phyloP scores from a whole-genome alignment of 73 alveolate genomes.

The Paramecium sonneborni region DNA sequence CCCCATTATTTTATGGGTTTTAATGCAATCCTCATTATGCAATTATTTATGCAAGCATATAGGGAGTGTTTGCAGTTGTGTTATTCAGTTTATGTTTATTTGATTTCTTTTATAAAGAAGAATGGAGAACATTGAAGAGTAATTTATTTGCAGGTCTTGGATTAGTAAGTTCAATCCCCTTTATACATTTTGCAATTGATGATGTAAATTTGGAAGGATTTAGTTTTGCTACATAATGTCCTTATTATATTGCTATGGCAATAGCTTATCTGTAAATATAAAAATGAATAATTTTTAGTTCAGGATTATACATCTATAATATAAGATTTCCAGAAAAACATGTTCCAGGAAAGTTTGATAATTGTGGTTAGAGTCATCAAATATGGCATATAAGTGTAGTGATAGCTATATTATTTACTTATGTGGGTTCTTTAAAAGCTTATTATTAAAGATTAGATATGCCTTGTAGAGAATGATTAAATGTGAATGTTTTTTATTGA shows the following conservation, averaged over 20 bases:
- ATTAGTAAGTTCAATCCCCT: conserved; percentile 82
- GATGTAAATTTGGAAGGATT: conserved; percentile 49
- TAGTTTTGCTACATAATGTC: conserved; percentile 23
- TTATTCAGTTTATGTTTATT: conserved; percentile 75
- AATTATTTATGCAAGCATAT: conserved; percentile 47
- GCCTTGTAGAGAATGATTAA: conserved; percentile 6
- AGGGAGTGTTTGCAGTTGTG: conserved; percentile 63
- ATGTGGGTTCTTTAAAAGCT: conserved; percentile 56
- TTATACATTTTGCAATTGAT: conserved; percentile 68
- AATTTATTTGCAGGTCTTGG: conserved; percentile 80
- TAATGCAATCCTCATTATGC: conserved; percentile 77
- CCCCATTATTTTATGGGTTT: conserved; percentile 89
- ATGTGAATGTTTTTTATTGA: background rate
- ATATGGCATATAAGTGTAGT: conserved; percentile 39
- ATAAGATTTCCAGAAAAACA: conserved; percentile 85
- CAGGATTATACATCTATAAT: conserved; percentile 86
- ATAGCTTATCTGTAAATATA: conserved; percentile 70
- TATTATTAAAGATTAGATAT: background rate
- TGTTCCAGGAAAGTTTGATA: conserved; percentile 87
- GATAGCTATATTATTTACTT: conserved; percentile 70
- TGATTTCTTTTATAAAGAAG: conserved; percentile 79
- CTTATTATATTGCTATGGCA: conserved; percentile 81
- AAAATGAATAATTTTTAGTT: background rate
- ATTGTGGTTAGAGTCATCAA: conserved; percentile 72
- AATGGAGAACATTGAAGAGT: conserved; percentile 81